Base-by-base conservation (phyloP, 305 asterid species). In the Fraxinus sp. region DNA sequence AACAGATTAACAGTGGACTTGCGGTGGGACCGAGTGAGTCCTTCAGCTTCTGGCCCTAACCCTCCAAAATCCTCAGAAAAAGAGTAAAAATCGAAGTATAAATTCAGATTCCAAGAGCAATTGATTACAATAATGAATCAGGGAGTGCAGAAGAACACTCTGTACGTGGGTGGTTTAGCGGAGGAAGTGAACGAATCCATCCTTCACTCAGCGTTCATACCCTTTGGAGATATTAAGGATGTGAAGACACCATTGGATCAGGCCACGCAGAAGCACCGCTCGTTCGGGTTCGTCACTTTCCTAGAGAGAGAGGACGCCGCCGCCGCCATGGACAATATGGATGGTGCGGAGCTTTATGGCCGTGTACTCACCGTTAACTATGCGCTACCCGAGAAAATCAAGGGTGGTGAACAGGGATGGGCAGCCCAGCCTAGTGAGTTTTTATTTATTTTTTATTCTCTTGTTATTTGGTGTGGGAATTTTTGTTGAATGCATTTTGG, bases 291-390 rank as follows among this genome's bases (percentile, higher is more conserved):
- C 91, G 97, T 96, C 36, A 96, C 99, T 3, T 94, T 96, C 62
- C 94, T 96, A 2, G 99, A 96, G 78, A 86, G 98, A 36, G 98
- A 94, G 36, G 99, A 96, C 84, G 98, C 98, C 62, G 85, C 93
- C 68, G 91, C 97, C 84, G 99, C 99, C 88, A 96, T 93, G 99
- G 99, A 94, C 75, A 96, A 96, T 78, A 93, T 96, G 98, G 99
- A 96, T 82, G 99, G 99, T 11, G 94, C 99, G 13, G 98, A 96
- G 86, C 96, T 96, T 26, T 96, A 91, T 73, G 99, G 99, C 24
- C 97, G 99, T 55, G 99, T 96, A 11, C 92, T 96, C 46, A 96
- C 98, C 64, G 99, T 96, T 30, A 94, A 96, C 79, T 96, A 96
- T 72, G 99, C 99, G 16, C 91, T 93, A 55, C 99, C 99, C 22